These are phyloP conservation scores for Saccharomyces hybrid DNA, from an alignment of 1,139 yeast species.

Conservation along the genomic window DNA sequence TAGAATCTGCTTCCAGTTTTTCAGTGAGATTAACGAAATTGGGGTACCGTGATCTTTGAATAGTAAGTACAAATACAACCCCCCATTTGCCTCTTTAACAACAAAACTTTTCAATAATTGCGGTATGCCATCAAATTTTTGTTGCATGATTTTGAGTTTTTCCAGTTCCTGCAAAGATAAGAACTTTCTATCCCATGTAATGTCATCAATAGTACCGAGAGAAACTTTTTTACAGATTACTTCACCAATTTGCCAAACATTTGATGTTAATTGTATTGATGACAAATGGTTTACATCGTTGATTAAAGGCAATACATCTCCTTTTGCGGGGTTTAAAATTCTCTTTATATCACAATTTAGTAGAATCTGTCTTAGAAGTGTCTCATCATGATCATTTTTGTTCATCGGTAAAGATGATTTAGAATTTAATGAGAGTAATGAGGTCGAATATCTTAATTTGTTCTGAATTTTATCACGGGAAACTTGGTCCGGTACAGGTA, in stretches of 20 bases:
- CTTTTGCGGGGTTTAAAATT: background rate
- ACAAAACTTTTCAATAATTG: constrained; percentile 21
- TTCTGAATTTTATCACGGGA: constrained; percentile 47
- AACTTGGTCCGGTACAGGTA: constrained; percentile 48
- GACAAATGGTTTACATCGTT: background rate
- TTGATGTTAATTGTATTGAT: constrained; percentile 11
- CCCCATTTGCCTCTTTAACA: constrained; percentile 8
- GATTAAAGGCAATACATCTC: background rate
- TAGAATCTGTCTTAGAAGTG: constrained; percentile 20
- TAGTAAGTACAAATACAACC: constrained; percentile 19
- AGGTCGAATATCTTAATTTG: constrained; percentile 46
- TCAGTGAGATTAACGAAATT: constrained; percentile 24
- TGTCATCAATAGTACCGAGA: constrained; percentile 13
- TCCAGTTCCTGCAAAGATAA: constrained; percentile 25
- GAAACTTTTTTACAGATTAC: constrained; percentile 19
- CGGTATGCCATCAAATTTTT: constrained; percentile 26
- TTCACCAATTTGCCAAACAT: constrained; percentile 17
- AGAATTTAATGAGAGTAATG: constrained; percentile 39
- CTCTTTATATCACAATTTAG: constrained; percentile 21
- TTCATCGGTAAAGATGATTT: constrained; percentile 12
- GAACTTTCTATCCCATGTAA: constrained; percentile 15
- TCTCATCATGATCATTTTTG: constrained; percentile 23
- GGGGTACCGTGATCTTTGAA: constrained; percentile 29
- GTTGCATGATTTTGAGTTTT: constrained; percentile 17
- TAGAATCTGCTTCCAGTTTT: constrained; percentile 46